A percentile compares a stretch with the other conserved stretches of the same genome.
Conservation (phyloP, 352 stramenopile genomes). For the Lagenidium giganteum region DNA sequence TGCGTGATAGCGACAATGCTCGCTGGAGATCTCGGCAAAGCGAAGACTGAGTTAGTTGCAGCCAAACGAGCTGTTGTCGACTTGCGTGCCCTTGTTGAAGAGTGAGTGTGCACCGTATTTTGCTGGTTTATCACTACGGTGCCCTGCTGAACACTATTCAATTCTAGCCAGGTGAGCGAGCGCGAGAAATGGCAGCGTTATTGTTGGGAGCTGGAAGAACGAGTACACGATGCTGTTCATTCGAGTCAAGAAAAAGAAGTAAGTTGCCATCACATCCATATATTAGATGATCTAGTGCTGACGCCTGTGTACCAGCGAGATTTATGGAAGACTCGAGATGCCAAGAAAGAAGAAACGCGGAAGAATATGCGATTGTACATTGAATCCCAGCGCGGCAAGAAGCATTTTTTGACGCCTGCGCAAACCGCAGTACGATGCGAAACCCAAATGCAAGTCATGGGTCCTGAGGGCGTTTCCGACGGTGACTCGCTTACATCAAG, state of each 20-base stretch:
- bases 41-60: slow-evolving; percentile 24
- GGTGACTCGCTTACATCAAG: no score
- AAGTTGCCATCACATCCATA: no score
- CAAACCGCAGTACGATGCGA: no score
- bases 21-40: slow-evolving; percentile 14
- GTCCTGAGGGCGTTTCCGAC: no score
- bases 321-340: slow-evolving; percentile 54
- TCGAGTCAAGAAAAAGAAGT: slow-evolving; percentile 57
- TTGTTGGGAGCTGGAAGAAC: slow-evolving; percentile 72
- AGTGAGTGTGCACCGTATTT: slow-evolving; percentile 24
- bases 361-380: slow-evolving; percentile 78
- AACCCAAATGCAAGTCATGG: no score
- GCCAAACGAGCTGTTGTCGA: slow-evolving; percentile 36
- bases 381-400: slow-evolving; percentile 56
- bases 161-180: slow-evolving; percentile 53
- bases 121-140: not conserved
- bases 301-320: slow-evolving; percentile 25
- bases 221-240: slow-evolving; percentile 47
- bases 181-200: slow-evolving; percentile 76
- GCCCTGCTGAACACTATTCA: not conserved
- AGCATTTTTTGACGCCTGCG: slow-evolving; percentile 36
- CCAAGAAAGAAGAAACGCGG: slow-evolving; percentile 62
- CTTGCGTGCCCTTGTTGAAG: slow-evolving; percentile 51
- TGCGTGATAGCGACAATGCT: slow-evolving; percentile 12
- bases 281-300: no score